A percentile compares a stretch with the other conserved stretches of the same genome.
phyloP scores from a whole-genome alignment of 371 early-diverging fungal species.

The Gilbertella persicaria region DNA sequence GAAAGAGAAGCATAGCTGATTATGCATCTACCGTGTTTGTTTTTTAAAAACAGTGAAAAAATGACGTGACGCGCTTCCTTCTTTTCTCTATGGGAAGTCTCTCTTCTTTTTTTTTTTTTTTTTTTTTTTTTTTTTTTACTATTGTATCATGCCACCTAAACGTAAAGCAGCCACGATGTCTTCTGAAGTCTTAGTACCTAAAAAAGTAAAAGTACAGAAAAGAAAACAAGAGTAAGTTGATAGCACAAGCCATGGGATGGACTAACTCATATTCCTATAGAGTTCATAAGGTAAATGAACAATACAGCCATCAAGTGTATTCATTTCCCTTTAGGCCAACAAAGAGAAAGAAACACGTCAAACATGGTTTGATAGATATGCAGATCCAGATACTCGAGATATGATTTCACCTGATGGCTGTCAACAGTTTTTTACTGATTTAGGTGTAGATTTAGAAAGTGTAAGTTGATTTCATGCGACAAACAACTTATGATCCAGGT shows the following conservation, averaged over 20 bases:
- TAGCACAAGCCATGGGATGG: not conserved
- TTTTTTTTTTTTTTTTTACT: slow-evolving; percentile 1
- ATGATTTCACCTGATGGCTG: slow-evolving; percentile 38
- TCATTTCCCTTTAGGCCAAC: not conserved
- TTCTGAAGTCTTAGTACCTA: not conserved
- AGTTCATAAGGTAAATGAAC: not conserved
- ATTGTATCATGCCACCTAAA: slow-evolving; percentile 26
- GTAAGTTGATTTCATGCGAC: slow-evolving; percentile 6
- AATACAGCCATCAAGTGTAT: not conserved
- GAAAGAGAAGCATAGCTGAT: too few relatives aligned
- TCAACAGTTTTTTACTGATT: slow-evolving; percentile 35
- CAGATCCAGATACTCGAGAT: slow-evolving; percentile 24
- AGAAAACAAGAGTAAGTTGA: slow-evolving; percentile 4
- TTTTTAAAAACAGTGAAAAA: too few relatives aligned
- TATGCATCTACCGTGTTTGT: too few relatives aligned
- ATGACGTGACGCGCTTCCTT: too few relatives aligned
- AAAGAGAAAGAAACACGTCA: slow-evolving; percentile 1
- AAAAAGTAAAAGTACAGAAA: slow-evolving; percentile 8
- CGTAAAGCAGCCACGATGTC: slow-evolving; percentile 15
- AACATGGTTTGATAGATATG: slow-evolving; percentile 31
- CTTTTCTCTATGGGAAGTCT: too few relatives aligned
- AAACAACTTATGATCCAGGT: slow-evolving; percentile 13
- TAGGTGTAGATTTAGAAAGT: slow-evolving; percentile 36
- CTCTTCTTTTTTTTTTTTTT: not conserved
- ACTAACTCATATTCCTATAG: not conserved